These are phyloP conservation scores for Kurtzmaniella quercitrusa DNA, from an alignment of 1,139 yeast genomes.

Conservation along the genomic window DNA sequence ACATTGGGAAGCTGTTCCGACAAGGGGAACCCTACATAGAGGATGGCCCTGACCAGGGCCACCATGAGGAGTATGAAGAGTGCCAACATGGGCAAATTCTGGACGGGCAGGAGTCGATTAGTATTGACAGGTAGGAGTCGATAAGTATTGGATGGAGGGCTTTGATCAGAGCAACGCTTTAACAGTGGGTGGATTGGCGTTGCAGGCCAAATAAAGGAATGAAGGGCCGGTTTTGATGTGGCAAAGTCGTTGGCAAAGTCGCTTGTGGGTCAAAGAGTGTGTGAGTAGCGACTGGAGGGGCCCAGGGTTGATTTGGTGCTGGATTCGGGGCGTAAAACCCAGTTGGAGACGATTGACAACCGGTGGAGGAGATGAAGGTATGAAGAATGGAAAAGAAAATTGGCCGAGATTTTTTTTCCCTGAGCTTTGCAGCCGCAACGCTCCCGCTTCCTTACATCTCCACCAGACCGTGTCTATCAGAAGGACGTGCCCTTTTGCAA, in stretches of 20 bases:
- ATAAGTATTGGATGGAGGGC: too few species aligned
- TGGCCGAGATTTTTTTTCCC: background rate
- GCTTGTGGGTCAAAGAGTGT: too few species aligned
- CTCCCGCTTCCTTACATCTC: background rate
- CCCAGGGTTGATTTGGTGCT: background rate
- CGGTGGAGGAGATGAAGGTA: background rate
- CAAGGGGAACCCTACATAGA: conserved; percentile 73
- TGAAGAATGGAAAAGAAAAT: background rate
- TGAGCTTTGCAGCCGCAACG: background rate
- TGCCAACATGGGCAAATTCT: background rate
- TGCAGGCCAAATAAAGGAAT: too few species aligned
- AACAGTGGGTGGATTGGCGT: too few species aligned
- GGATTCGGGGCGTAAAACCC: background rate
- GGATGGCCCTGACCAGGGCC: conserved; percentile 3
- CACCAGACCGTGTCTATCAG: background rate
- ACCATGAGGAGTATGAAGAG: conserved; percentile 2
- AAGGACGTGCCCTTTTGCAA: background rate
- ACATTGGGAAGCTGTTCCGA: conserved; percentile 82
- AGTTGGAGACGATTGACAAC: background rate
- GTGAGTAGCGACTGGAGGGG: background rate
- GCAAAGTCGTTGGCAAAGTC: too few species aligned
- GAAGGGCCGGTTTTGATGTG: too few species aligned
- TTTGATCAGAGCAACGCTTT: too few species aligned
- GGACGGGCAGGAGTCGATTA: background rate
- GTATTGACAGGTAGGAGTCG: too few species aligned